A percentile compares a stretch with the other conserved stretches of the same genome.
phyloP scores from a whole-genome alignment of 345 rosid species.

The Bruguiera sexangula region DNA sequence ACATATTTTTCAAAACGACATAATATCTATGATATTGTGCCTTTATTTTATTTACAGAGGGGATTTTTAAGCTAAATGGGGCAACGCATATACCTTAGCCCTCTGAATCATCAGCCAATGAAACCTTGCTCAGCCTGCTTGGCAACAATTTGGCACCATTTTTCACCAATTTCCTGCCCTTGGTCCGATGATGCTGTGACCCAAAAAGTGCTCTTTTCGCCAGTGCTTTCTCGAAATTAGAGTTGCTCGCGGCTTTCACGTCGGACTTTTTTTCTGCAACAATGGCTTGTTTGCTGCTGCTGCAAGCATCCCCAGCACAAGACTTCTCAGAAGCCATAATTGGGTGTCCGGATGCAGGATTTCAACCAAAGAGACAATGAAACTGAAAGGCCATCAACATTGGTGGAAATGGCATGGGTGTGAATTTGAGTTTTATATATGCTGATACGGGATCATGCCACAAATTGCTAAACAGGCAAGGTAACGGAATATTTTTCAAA shows the following conservation, averaged over 20 bases:
- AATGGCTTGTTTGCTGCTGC: constrained; percentile 16
- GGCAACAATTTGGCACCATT: constrained; percentile 29
- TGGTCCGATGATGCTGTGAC: constrained; percentile 22
- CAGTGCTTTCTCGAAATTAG: constrained; percentile 37
- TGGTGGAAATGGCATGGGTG: constrained; percentile 1
- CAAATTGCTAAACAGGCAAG: not conserved
- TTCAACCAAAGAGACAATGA: not conserved
- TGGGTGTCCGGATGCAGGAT: not conserved
- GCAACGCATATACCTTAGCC: constrained; percentile 7
- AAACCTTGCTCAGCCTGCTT: constrained; percentile 53
- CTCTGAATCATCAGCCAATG: constrained; percentile 37
- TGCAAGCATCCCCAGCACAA: constrained; percentile 14
- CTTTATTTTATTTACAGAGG: not conserved
- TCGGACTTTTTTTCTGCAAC: constrained; percentile 15
- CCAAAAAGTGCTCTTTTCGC: constrained; percentile 44
- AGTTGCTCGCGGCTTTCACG: constrained; percentile 12
- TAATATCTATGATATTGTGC: too few relatives aligned
- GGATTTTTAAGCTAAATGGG: not conserved
- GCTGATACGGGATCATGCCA: not conserved
- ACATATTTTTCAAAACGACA: not conserved
- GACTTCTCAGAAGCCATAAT: constrained; percentile 36
- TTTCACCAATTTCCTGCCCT: constrained; percentile 25
- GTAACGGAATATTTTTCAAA: constrained; percentile 15
- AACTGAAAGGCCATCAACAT: constrained; percentile 9
- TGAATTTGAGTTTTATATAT: not conserved